These are phyloP conservation scores for Globisporangium abappressorium DNA, from an alignment of 352 stramenopile genomes.

Conservation along the genomic window DNA sequence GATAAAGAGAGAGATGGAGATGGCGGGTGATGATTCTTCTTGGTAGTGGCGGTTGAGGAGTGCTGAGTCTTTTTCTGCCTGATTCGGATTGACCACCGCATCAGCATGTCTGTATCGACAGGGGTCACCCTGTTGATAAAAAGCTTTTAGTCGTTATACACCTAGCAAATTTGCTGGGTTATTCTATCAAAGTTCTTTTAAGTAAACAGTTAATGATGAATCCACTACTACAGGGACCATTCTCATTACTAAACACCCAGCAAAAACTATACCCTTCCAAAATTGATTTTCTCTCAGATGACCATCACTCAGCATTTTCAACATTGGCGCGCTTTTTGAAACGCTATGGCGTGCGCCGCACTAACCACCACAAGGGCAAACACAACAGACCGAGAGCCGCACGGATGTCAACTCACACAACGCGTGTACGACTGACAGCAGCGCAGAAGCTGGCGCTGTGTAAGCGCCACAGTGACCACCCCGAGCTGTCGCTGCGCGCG, in stretches of 20 bases:
- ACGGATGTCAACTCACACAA: neutral
- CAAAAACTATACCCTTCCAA: no score
- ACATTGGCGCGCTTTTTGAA: no score
- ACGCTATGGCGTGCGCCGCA: no score
- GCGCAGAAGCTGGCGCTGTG: neutral
- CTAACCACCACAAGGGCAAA: no score
- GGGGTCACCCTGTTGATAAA: neutral
- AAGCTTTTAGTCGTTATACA: neutral
- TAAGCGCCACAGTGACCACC: neutral
- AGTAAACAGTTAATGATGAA: neutral
- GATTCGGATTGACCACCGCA: neutral
- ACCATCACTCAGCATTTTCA: no score
- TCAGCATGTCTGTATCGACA: neutral
- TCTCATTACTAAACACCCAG: no score
- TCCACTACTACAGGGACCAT: no score
- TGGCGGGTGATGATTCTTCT: neutral
- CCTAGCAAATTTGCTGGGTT: neutral
- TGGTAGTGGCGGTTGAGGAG: neutral
- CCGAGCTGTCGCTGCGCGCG: no score
- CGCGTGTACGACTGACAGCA: neutral
- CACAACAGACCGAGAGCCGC: no score
- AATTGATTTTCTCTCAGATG: no score
- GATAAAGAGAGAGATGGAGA: neutral
- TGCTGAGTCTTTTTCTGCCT: neutral
- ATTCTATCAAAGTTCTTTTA: neutral